Conservation (phyloP, 2,329 filamentous ascomycete species). For the Epichloe amarillans region DNA sequence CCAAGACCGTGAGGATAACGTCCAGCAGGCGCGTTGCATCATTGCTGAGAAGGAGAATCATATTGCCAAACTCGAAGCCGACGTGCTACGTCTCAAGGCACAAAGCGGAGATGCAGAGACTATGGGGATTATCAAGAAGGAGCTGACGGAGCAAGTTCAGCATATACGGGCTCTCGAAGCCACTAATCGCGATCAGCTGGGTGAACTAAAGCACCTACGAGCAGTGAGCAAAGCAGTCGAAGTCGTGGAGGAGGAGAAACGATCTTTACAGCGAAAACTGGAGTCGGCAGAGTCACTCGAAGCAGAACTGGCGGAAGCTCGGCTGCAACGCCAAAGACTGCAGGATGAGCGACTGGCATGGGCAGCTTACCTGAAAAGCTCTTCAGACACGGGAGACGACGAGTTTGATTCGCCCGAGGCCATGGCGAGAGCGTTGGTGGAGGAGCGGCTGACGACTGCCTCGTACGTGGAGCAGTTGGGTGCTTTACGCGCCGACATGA, state of each 20-base stretch:
- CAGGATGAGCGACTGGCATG: constrained; percentile 82
- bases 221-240: constrained; percentile 78
- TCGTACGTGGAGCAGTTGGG: constrained; percentile 73
- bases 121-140: constrained; percentile 69
- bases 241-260: constrained; percentile 90
- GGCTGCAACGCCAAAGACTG: constrained; percentile 70
- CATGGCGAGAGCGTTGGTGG: constrained; percentile 69
- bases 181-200: constrained; percentile 63
- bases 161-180: constrained; percentile 78
- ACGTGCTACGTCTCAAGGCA: constrained; percentile 72
- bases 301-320: constrained; percentile 63
- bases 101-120: constrained; percentile 80
- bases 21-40: constrained; percentile 51
- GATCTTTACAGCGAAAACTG: constrained; percentile 63
- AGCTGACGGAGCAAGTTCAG: constrained; percentile 82
- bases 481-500: constrained; percentile 61
- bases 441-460: constrained; percentile 68
- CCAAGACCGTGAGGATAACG: constrained; percentile 37
- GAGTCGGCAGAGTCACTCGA: constrained; percentile 62
- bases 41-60: constrained; percentile 55
- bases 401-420: constrained; percentile 83
- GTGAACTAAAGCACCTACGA: constrained; percentile 70
- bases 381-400: constrained; percentile 44
- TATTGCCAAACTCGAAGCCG: constrained; percentile 65
- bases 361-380: constrained; percentile 69